Evolutionary conservation across 2,329 filamentous ascomycete species (phyloP), one percentile per base, ranked within the genome.

Genomic region (Mollisia scopiformis): DNA sequence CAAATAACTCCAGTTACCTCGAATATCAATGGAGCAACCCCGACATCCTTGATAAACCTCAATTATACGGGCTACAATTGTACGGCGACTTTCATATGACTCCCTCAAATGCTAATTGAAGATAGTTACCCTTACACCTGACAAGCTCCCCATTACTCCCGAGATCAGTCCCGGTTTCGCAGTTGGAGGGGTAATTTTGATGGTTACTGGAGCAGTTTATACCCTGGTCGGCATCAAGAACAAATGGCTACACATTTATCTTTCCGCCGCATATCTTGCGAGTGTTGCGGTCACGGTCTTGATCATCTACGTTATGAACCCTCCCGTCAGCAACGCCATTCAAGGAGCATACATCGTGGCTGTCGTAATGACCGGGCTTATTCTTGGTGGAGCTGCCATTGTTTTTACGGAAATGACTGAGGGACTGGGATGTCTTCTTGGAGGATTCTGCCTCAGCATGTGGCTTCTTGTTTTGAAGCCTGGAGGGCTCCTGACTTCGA

Each of bases 261-360:
- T 96, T 59, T 95, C 93, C 14, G 86, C 89, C 0, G 90, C 86
- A 5, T 93, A 90, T 68, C 79, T 95, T 27, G 82, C 85, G 23
- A 84, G 88, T 47, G 77, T 97, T 35, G 87, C 90, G 16, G 88
- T 95, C 13, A 86, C 90, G 0, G 89, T 97, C 2, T 80, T 98
- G 23, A 92, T 97, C 57, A 76, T 96, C 47, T 97, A 97, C 73
- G 88, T 97, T 39, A 95, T 96, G 89, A 88, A 83, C 57, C 84
- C 88, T 0, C 92, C 93, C 0, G 84, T 96, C 39, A 86, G 82
- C 61, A 79, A 90, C 73, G 90, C 86, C 0, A 79, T 95, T 2
- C 92, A 97, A 75, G 94, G 92, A 27, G 94, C 87, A 30, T 97
- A 95, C 74, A 84, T 98, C 35, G 90, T 93, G 6, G 93, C 92